Evolutionary conservation across 2,329 filamentous ascomycete species (phyloP), one percentile per base, ranked within the genome.

Genomic region (Ploettnerulaceae sp.): DNA sequence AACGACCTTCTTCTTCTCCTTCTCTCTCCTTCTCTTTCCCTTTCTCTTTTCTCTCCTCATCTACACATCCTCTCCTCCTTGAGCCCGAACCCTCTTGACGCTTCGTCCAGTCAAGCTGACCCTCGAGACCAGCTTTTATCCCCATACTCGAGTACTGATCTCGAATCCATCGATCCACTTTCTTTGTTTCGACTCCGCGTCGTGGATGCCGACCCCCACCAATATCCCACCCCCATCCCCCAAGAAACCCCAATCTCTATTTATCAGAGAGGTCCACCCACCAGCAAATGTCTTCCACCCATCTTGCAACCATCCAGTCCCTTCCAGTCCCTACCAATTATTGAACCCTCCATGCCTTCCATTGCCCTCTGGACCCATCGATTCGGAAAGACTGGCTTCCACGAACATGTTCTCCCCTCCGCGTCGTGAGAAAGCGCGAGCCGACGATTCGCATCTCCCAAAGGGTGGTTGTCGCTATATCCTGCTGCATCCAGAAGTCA

Each of bases 401-500:
- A 52, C 40, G 51, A 41, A 25, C 22, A 60, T 60, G 53, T 61
- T 57, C 36, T 56, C 57, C 39, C 58, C 59, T 41, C 59, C 55
- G 24, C 60, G 54, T 43, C 57, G 54, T 56, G 58, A 59, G 45
- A 62, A 55, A 52, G 52, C 57, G 25, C 51, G 51, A 46, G 46
- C 41, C 14, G 46, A 52, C 43, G 72, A 75, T 47, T 73, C 68
- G 28, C 68, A 68, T 39, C 68, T 81, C 17, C 77, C 77, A 11
- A 69, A 72, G 54, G 77, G 77, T 24, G 74, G 78, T 55, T 81
- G 77, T 55, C 74, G 76, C 49, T 81, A 76, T 56, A 79, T 81
- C 51, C 62, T 81, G 22, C 67, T 77, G 21, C 68, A 74, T 45
- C 74, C 77, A 5, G 75, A 77, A 56, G 68, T 77, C 60, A 76